A percentile compares a stretch with the other conserved stretches of the same genome.
These are phyloP conservation scores for Nissolia schottii DNA, from an alignment of 306 rosid genomes.

Conservation along the genomic window DNA sequence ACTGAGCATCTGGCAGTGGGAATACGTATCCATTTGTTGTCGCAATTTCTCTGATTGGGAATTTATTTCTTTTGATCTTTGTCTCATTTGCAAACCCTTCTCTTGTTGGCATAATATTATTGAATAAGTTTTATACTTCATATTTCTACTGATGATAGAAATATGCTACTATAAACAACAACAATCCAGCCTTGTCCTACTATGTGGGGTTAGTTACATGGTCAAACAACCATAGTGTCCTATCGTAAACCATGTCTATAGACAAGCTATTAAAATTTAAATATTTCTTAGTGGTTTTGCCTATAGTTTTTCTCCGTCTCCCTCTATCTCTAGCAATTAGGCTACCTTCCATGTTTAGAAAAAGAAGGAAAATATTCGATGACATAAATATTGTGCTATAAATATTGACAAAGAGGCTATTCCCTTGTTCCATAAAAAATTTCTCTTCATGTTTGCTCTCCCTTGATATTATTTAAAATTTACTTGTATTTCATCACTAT, in stretches of 20 bases:
- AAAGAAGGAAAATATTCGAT: neutral
- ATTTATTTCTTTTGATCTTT: neutral
- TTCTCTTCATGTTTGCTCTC: neutral
- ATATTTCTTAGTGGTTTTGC: neutral
- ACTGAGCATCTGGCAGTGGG: neutral
- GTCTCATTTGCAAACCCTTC: neutral
- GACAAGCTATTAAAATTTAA: neutral
- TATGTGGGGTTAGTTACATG: neutral
- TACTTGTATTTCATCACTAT: slow-evolving; percentile 6
- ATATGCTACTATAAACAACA: neutral
- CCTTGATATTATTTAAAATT: neutral
- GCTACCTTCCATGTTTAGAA: too few relatives aligned
- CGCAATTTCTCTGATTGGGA: neutral
- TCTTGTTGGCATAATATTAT: neutral
- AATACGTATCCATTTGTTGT: slow-evolving; percentile 7
- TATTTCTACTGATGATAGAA: slow-evolving; percentile 14
- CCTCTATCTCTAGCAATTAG: too few relatives aligned
- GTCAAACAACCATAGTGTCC: neutral
- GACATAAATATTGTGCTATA: neutral
- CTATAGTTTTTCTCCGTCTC: neutral
- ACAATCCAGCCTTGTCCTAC: neutral
- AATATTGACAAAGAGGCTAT: slow-evolving; percentile 11
- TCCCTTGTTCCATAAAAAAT: neutral
- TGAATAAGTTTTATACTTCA: slow-evolving; percentile 6
- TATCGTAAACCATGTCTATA: neutral